Evolutionary conservation across 2,329 filamentous ascomycete genomes (phyloP), one percentile per base, ranked within the genome.

Genomic region (Lachnellula subtilissima): DNA sequence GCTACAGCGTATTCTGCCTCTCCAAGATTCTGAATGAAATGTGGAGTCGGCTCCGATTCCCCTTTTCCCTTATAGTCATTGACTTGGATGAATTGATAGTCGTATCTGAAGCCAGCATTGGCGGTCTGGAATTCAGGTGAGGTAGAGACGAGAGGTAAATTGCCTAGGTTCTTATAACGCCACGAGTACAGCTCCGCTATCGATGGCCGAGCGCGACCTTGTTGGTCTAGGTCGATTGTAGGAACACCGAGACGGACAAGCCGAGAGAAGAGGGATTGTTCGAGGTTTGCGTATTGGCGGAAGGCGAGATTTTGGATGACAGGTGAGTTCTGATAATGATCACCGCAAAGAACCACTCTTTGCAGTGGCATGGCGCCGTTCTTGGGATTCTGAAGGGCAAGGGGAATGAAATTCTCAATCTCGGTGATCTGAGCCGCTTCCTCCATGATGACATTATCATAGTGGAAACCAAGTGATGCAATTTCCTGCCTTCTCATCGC

Each of bases 371-470:
- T 80, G 67, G 90, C 80, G 36, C 88, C 88, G 51, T 86, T 77
- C 62, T 84, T 83, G 19, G 88, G 84, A 61, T 89, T 90, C 70
- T 99, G 95, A 73, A 99, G 80, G n/a, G 92, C 89, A 52, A 96
- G 78, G 0, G 94, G 94, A 61, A 99, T 91, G 73, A 99, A 97
- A 61, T 91, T 96, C 70, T 99, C 94, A 47, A 97, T 89, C 72
- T 99, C 94, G 0, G 93, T 99, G 68, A 99, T 93, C 69, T 99
- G 94, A 12, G 94, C 94, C 5, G 94, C 93, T 78, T 99, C 94
- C 75, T 99, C 94, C 89, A 99, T 97, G 52, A 99, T 81, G 12
- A 99, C 88, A 62, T 96, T 99, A 76, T 97, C 92, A 67, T 99
- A 99, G 64, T 91, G 90, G 74, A 99, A 99, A 15, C 92, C 92